Evolutionary conservation across 2,329 filamentous ascomycete genomes (phyloP).

Genomic region (Aspergillus sclerotialis): DNA sequence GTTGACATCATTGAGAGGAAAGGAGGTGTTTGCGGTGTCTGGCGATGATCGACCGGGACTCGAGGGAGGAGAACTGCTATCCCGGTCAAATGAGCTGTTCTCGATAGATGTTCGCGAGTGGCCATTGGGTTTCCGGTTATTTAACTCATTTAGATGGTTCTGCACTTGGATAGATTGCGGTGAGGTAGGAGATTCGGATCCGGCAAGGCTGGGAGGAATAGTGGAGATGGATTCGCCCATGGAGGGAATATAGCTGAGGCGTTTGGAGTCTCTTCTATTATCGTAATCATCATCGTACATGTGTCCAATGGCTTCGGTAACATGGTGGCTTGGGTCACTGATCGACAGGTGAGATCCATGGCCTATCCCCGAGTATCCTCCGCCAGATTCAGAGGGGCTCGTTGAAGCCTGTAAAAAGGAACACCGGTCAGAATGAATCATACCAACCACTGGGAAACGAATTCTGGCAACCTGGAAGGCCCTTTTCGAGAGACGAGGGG

Average conservation of each 20-base stretch:
- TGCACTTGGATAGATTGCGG: constrained; percentile 20
- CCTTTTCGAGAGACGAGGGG: not conserved
- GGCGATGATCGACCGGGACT: constrained; percentile 35
- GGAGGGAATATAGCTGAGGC: constrained; percentile 65
- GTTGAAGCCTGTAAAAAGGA: constrained; percentile 32
- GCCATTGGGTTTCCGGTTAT: constrained; percentile 24
- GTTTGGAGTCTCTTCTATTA: constrained; percentile 54
- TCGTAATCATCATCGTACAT: constrained; percentile 74
- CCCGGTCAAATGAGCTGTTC: constrained; percentile 30
- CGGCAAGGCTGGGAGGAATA: constrained; percentile 24
- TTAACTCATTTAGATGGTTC: constrained; percentile 28
- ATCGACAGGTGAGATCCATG: constrained; percentile 60
- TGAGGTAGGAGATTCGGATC: constrained; percentile 20
- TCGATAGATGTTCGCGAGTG: constrained; percentile 18
- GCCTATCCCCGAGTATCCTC: constrained; percentile 47
- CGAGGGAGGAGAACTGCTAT: constrained; percentile 46
- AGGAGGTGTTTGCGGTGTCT: constrained; percentile 54
- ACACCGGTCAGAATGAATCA: constrained; percentile 1
- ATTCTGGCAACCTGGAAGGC: not conserved
- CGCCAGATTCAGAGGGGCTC: constrained; percentile 33
- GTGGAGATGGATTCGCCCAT: constrained; percentile 38
- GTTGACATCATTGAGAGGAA: constrained; percentile 74
- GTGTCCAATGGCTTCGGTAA: constrained; percentile 87
- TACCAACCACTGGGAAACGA: not conserved
- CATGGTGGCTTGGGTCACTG: constrained; percentile 86